Evolutionary conservation across 805 yeast species (phyloP), one percentile per base, ranked within the genome.

Genomic region (Saccharomycopsis amapae): DNA sequence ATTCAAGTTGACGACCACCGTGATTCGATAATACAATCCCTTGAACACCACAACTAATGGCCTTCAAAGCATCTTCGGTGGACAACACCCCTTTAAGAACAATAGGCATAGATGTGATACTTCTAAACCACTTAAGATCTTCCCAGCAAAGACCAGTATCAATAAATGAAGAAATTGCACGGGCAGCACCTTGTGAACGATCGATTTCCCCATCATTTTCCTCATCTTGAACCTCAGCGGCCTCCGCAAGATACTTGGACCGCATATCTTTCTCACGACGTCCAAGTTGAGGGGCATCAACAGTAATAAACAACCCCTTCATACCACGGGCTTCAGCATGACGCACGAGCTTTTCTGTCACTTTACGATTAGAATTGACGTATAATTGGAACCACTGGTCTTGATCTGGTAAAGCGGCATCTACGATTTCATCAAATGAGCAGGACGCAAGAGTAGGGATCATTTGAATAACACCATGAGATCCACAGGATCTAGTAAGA

Each of bases 231-330:
- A 71, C 75, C 60, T 69, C 71, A 12, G 73, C 62, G 12, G 61
- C 53, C 33, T 68, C 71, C 32, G 67, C 75, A 17, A 67, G 62
- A 51, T 74, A 74, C 59, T 83, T 82, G 28, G 95, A 81, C 9
- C 81, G 62, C 26, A 78, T 62, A 46, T 87, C 96, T 62, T 86
- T 88, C 62, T 89, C 97, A 55, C 97, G 77, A 52, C 93, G 77
- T 12, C 97, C 97, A 36, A 88, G 69, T 51, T 84, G 82, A 5
- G 96, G 96, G 0, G 96, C 95, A 68, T 88, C 96, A 5, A 86
- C 95, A 0, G 97, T 88, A 53, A 88, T 77, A 58, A 87, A 87
- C 28, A 88, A 68, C 3, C 93, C 96, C 56, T 81, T 81, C 61
- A 85, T 72, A 1, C 95, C 94, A 45, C 83, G 66, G 42, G 66